Percentiles rank a stretch among this genome's conserved stretches.
phyloP scores from a whole-genome alignment of 2,329 filamentous ascomycete species.

The Exophiala bonariae region DNA sequence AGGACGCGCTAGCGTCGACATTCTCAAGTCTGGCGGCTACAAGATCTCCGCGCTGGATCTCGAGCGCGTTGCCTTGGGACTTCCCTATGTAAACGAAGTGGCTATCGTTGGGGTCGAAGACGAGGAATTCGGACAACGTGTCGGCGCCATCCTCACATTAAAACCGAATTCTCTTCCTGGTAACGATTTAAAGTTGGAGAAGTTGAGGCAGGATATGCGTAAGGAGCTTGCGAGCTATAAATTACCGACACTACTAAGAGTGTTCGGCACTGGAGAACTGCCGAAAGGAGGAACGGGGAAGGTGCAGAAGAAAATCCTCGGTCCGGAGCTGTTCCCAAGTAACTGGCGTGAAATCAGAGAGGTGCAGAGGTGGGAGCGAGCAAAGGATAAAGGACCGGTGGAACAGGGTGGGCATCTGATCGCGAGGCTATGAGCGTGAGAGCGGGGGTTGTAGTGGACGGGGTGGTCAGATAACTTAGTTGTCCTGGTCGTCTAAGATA shows the following conservation, averaged over 20 bases:
- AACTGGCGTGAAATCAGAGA: slow-evolving; percentile 25
- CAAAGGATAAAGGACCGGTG: no score
- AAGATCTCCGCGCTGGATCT: slow-evolving; percentile 50
- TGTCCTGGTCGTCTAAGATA: no score
- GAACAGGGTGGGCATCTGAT: no score
- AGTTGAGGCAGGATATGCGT: slow-evolving; percentile 43
- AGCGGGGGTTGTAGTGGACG: no score
- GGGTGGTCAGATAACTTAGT: no score
- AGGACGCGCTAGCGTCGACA: slow-evolving; percentile 47
- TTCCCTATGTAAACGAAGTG: slow-evolving; percentile 48
- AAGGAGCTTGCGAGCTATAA: slow-evolving; percentile 47
- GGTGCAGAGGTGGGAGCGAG: slow-evolving; percentile 31
- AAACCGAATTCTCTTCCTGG: slow-evolving; percentile 3
- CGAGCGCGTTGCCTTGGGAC: slow-evolving; percentile 46
- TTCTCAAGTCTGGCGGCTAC: slow-evolving; percentile 52
- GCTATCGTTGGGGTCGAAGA: slow-evolving; percentile 50
- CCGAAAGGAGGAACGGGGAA: slow-evolving; percentile 50
- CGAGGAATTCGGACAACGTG: slow-evolving; percentile 50
- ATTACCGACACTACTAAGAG: slow-evolving; percentile 45
- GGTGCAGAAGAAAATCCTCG: slow-evolving; percentile 48
- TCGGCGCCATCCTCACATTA: slow-evolving; percentile 41
- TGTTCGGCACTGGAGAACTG: slow-evolving; percentile 45
- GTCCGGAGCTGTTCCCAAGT: slow-evolving; percentile 37
- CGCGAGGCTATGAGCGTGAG: no score
- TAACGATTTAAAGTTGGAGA: slow-evolving; percentile 37